Evolutionary conservation across 176 grass and related monocot genomes (phyloP), one percentile per base, ranked within the genome.

Genomic region (Bolboschoenus planiculmis): DNA sequence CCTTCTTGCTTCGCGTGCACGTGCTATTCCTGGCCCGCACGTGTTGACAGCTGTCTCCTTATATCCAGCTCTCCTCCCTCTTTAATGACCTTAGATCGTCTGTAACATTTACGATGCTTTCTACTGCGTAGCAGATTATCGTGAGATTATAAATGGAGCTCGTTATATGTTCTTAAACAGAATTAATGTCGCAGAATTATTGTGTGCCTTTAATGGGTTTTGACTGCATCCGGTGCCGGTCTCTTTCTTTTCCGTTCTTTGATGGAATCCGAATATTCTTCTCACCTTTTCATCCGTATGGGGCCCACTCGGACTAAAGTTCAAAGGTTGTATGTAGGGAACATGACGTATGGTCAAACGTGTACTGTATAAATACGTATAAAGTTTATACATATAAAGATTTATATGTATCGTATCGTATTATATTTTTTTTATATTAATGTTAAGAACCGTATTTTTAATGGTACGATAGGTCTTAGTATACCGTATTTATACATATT

Each of bases 21-120:
- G 84, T 85, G 84, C 73, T 51, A 1, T 13, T 7, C 29, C 43
- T 68, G 55, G 84, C 84, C 84, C 84, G 84, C 84, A 85, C 84
- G 84, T 85, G 84, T 67, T 48, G 59, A 34, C 84, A 85, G 84
- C 84, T 85, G 84, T 85, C 84, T 42, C 57, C 73, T 51, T n/a
- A 8, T 64, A 24, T 11, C 72, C 72, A 14, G 39, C 62, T 8
- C 71, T 85, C 16, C 13, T 53, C 27, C 9, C 4, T 57, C 30
- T 23, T 39, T n/a, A n/a, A 4, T 55, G 15, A 29, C 6, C 14
- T 31, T 2, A 2, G 4, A 29, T 76, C 5, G 29, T 50, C 7
- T 48, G 40, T 15, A 24, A 5, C 0, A 5, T 7, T 7, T 7
- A 65, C 0, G n/a, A 1, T 46, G 1, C 0, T 29, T 33, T n/a